Conservation (phyloP, 2,329 filamentous ascomycete genomes). For the Pleoardoris graminearum region DNA sequence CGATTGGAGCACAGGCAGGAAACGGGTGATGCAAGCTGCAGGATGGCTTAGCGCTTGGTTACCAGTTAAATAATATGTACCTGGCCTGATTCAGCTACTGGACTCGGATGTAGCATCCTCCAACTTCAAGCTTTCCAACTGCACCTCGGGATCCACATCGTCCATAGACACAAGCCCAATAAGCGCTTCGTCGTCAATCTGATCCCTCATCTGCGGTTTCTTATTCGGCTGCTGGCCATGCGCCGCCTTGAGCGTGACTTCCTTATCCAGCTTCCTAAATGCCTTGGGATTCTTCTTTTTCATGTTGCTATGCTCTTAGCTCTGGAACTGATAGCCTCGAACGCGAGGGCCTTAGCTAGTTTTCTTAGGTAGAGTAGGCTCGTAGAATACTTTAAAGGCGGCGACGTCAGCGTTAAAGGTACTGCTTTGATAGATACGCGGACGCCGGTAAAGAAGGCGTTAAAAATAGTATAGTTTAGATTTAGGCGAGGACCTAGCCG, state of each 20-base stretch:
- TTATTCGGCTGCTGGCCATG: conserved; percentile 36
- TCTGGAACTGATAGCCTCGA: conserved; percentile 41
- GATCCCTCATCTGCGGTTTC: conserved; percentile 30
- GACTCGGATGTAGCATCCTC: no score
- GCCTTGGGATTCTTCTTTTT: conserved; percentile 40
- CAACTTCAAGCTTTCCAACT: conserved; percentile 26
- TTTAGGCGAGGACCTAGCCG: conserved; percentile 87
- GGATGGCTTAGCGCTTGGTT: no score
- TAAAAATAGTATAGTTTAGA: conserved; percentile 83
- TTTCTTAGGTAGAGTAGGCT: conserved; percentile 69
- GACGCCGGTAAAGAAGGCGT: conserved; percentile 72
- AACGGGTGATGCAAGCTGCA: no score
- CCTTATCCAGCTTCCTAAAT: conserved; percentile 28
- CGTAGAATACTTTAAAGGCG: conserved; percentile 70
- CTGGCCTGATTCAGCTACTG: no score
- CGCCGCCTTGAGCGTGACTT: conserved; percentile 26
- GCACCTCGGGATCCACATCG: conserved; percentile 9
- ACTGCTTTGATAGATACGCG: conserved; percentile 63
- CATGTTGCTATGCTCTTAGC: conserved; percentile 32
- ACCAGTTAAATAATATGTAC: no score
- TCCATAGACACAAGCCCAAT: conserved; percentile 33
- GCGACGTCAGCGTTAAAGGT: conserved; percentile 59
- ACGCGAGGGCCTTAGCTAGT: conserved; percentile 72
- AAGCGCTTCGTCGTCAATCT: conserved; percentile 41
- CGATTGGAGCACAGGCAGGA: no score